Evolutionary conservation across 1,284 basidiomycete species (phyloP).

Genomic region (Waitea zeae): DNA sequence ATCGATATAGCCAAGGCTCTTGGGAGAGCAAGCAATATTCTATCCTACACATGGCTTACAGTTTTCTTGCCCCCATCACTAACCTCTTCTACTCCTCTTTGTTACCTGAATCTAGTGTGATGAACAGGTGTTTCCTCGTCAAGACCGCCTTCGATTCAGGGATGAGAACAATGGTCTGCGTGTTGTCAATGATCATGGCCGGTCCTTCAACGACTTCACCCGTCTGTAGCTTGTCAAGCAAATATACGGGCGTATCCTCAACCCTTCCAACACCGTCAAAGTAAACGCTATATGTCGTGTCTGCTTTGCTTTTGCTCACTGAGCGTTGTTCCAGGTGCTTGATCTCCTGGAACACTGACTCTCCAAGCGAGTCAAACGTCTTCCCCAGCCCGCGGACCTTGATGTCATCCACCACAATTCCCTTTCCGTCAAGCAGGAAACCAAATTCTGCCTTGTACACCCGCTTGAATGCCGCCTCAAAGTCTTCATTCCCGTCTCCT

Average conservation of each 20-base stretch:
- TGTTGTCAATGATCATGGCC: conserved; percentile 82
- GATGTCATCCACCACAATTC: conserved; percentile 80
- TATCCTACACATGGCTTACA: no score
- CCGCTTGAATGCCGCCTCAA: conserved; percentile 61
- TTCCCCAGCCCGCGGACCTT: conserved; percentile 83
- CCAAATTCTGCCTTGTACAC: conserved; percentile 80
- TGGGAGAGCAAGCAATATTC: no score
- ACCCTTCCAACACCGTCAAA: conserved; percentile 71
- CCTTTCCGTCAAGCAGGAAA: conserved; percentile 70
- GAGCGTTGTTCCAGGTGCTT: conserved; percentile 24
- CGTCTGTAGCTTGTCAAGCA: conserved; percentile 43
- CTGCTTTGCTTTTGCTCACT: conserved; percentile 25
- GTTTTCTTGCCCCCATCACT: no score
- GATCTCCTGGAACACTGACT: conserved; percentile 67
- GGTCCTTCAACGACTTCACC: conserved; percentile 70
- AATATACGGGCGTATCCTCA: conserved; percentile 63
- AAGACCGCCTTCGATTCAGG: conserved; percentile 50
- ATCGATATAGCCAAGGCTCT: no score
- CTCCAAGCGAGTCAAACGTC: conserved; percentile 72
- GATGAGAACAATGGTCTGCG: conserved; percentile 79
- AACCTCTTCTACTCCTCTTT: no score
- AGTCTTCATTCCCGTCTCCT: conserved; percentile 50
- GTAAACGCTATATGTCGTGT: conserved; percentile 50
- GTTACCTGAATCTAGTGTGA: conserved; percentile 27
- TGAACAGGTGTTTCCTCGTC: conserved; percentile 57